Evolutionary conservation across 2,329 filamentous ascomycete species (phyloP).

Genomic region (Fusarium xyrophilum): DNA sequence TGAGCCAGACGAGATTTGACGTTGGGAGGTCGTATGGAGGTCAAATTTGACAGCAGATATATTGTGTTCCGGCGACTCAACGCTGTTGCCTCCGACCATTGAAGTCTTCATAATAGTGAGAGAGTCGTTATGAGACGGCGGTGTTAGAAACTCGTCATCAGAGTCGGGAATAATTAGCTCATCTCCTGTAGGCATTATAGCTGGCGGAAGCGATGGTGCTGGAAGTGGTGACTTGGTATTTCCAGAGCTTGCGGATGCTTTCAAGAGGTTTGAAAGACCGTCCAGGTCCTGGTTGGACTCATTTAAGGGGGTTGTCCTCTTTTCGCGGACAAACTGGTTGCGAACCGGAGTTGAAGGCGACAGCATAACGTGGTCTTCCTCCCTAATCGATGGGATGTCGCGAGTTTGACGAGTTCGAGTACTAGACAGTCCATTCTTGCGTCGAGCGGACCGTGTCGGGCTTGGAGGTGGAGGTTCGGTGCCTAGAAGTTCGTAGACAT

Average conservation of each 20-base stretch:
- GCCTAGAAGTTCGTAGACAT: constrained; percentile 59
- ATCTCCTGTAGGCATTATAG: constrained; percentile 17
- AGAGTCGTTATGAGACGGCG: constrained; percentile 39
- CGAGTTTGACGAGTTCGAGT: constrained; percentile 27
- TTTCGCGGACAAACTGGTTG: constrained; percentile 18
- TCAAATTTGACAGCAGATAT: background rate
- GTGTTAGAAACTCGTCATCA: constrained; percentile 60
- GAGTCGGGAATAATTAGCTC: constrained; percentile 61
- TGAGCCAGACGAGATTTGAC: constrained; percentile 17
- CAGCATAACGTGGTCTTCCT: constrained; percentile 32
- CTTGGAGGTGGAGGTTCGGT: constrained; percentile 49
- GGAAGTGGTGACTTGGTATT: background rate
- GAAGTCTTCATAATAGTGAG: constrained; percentile 14
- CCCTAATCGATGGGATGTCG: constrained; percentile 26
- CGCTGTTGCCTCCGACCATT: background rate
- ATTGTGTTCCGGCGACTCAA: background rate
- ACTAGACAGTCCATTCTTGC: constrained; percentile 30
- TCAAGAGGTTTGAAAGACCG: constrained; percentile 7
- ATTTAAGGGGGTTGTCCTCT: background rate
- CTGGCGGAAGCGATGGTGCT: background rate
- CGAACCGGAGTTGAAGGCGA: constrained; percentile 41
- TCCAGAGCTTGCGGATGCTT: constrained; percentile 12
- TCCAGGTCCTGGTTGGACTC: constrained; percentile 5
- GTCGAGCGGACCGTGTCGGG: constrained; percentile 41
- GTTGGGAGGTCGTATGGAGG: constrained; percentile 18